Percentiles rank a stretch among this genome's conserved stretches.
Evolutionary conservation across 1,139 yeast genomes (phyloP).

Genomic region (Pichia sp.): DNA sequence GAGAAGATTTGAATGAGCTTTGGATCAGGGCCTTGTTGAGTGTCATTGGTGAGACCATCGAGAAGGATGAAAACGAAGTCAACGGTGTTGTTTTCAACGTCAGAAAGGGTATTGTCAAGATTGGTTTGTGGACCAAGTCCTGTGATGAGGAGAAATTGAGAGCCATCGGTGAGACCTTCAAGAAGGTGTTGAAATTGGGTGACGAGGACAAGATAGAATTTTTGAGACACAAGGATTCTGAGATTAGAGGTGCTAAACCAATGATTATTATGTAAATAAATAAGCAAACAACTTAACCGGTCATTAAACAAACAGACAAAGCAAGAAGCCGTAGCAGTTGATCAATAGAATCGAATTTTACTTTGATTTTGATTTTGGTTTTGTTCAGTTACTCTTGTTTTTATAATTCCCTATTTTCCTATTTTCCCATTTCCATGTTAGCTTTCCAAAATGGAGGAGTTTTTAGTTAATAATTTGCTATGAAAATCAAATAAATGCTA

Average conservation of each 20-base stretch:
- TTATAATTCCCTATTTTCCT: not conserved
- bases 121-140: constrained; percentile 92
- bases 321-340: not conserved
- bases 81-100: constrained; percentile 92
- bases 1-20: constrained; percentile 70
- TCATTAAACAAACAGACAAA: not conserved
- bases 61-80: constrained; percentile 65
- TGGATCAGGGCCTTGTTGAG: constrained; percentile 92
- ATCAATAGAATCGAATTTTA: not conserved
- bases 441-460: not conserved
- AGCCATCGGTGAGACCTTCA: constrained; percentile 79
- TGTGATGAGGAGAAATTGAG: constrained; percentile 54
- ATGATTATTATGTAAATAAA: constrained; percentile 16
- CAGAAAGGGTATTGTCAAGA: constrained; percentile 76
- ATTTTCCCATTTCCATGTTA: not conserved
- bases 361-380: not conserved
- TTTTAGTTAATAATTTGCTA: not conserved
- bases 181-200: constrained; percentile 65
- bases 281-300: not conserved
- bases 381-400: not conserved
- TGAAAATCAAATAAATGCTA: not conserved
- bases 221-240: constrained; percentile 49
- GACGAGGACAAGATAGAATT: constrained; percentile 74
- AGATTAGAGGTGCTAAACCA: constrained; percentile 19
- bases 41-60: constrained; percentile 94